phyloP scores from a whole-genome alignment of 768 basidiomycete genomes.

The Macrolepiota dolichaula region DNA sequence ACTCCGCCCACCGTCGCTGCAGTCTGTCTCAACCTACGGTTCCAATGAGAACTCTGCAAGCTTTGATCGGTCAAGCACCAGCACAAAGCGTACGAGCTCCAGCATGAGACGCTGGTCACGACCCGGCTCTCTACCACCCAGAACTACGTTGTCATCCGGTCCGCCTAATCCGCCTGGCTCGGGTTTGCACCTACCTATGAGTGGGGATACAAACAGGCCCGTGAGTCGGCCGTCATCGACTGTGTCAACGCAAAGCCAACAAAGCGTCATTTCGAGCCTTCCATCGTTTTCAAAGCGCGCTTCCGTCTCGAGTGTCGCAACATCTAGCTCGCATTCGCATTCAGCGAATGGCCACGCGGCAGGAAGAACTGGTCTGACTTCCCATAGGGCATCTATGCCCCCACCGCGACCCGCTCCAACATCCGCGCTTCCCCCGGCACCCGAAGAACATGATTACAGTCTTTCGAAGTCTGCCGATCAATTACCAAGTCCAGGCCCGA shows the following conservation, averaged over 20 bases:
- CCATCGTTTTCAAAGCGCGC: conserved; percentile 53
- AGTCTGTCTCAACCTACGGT: conserved; percentile 43
- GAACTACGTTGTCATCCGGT: conserved; percentile 55
- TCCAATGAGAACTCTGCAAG: conserved; percentile 33
- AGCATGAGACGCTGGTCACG: conserved; percentile 51
- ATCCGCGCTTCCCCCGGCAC: conserved; percentile 67
- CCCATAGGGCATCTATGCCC: conserved; percentile 59
- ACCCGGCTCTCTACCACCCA: conserved; percentile 46
- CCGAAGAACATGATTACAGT: conserved; percentile 27
- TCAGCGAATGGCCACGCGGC: conserved; percentile 12
- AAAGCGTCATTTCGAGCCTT: conserved; percentile 41
- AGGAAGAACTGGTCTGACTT: conserved; percentile 10
- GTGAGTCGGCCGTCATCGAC: conserved; percentile 35
- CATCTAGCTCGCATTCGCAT: conserved; percentile 27
- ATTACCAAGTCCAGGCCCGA: conserved; percentile 6
- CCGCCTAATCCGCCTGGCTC: conserved; percentile 37
- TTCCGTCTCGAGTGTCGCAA: conserved; percentile 44
- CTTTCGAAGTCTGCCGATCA: conserved; percentile 19
- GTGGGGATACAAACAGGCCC: conserved; percentile 27
- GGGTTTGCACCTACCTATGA: conserved; percentile 26
- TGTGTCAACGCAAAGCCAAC: conserved; percentile 34
- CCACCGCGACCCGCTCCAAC: conserved; percentile 73
- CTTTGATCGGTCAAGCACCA: conserved; percentile 34
- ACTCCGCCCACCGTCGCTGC: conserved; percentile 37
- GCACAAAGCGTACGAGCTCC: conserved; percentile 28